Evolutionary conservation across 2,329 filamentous ascomycete species (phyloP).

Genomic region (Ustulina deusta): DNA sequence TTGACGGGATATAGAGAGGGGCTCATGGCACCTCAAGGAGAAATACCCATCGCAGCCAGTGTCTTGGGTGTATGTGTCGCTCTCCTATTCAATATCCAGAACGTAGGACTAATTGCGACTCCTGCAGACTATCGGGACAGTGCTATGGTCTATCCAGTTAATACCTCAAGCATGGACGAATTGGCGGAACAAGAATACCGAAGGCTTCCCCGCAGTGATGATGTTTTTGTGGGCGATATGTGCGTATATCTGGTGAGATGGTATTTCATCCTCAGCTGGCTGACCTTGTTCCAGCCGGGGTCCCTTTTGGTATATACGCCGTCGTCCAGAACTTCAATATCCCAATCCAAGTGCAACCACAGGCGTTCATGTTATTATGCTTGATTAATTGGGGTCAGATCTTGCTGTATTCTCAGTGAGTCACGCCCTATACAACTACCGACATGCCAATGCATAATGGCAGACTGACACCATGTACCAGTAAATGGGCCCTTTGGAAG

Average conservation of each 20-base stretch:
- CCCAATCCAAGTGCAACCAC: slow-evolving; percentile 59
- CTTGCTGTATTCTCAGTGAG: slow-evolving; percentile 52
- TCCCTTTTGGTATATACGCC: slow-evolving; percentile 57
- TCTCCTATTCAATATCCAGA: slow-evolving; percentile 24
- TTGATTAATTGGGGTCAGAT: slow-evolving; percentile 56
- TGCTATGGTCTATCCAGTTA: slow-evolving; percentile 58
- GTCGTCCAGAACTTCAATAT: slow-evolving; percentile 58
- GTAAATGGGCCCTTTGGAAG: slow-evolving; percentile 61
- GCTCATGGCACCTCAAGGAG: slow-evolving; percentile 48
- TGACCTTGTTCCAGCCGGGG: slow-evolving; percentile 48
- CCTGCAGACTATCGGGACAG: slow-evolving; percentile 50
- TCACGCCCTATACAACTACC: neutral
- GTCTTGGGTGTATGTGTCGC: slow-evolving; percentile 56
- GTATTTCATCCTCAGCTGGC: neutral
- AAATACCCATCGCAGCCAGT: slow-evolving; percentile 53
- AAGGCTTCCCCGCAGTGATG: slow-evolving; percentile 70
- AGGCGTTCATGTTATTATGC: slow-evolving; percentile 56
- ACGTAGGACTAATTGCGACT: slow-evolving; percentile 18
- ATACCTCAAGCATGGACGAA: slow-evolving; percentile 68
- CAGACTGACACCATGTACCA: slow-evolving; percentile 41
- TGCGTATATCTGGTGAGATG: slow-evolving; percentile 44
- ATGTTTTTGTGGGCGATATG: slow-evolving; percentile 73
- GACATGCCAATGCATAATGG: neutral
- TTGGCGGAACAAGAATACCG: slow-evolving; percentile 70
- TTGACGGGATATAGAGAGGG: slow-evolving; percentile 2